Evolutionary conservation across 192 early-diverging fungal species (phyloP).

Genomic region (Coemansia asiatica): DNA sequence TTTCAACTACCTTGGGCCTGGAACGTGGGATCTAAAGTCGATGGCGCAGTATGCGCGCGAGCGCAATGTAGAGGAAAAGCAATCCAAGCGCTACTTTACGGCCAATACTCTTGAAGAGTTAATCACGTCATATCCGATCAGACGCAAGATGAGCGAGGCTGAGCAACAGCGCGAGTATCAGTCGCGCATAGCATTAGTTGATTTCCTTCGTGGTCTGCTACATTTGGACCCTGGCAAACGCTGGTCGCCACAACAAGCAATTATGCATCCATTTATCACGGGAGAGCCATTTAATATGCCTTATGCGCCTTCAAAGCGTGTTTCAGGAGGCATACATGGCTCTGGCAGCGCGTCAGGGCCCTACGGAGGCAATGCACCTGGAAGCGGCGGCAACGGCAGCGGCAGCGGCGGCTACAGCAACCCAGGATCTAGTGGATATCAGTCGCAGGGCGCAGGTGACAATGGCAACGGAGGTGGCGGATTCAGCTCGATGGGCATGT

Average conservation of each 20-base stretch:
- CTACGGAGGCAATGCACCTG: slow-evolving; percentile 9
- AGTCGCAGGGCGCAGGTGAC: slow-evolving; percentile 13
- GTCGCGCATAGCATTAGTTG: slow-evolving; percentile 73
- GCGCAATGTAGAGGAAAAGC: slow-evolving; percentile 80
- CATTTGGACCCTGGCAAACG: slow-evolving; percentile 88
- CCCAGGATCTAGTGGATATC: neutral
- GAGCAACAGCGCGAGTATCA: slow-evolving; percentile 56
- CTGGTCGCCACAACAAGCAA: slow-evolving; percentile 94
- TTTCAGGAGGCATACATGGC: slow-evolving; percentile 16
- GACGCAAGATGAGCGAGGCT: slow-evolving; percentile 55
- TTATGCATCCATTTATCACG: slow-evolving; percentile 93
- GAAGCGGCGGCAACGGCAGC: neutral
- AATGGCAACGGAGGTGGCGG: slow-evolving; percentile 12
- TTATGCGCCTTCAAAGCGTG: slow-evolving; percentile 28
- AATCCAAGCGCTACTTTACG: slow-evolving; percentile 88
- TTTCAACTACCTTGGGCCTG: slow-evolving; percentile 68
- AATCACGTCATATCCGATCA: slow-evolving; percentile 81
- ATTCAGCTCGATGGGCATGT: neutral
- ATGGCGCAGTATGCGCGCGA: slow-evolving; percentile 82
- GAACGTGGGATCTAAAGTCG: slow-evolving; percentile 69
- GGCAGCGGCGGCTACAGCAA: slow-evolving; percentile 12
- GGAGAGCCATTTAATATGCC: slow-evolving; percentile 75
- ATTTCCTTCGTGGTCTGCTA: slow-evolving; percentile 90
- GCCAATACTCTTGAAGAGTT: slow-evolving; percentile 87
- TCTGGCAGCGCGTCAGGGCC: slow-evolving; percentile 15